Evolutionary conservation across 306 rosid genomes (phyloP), one percentile per base, ranked within the genome.

Genomic region (Fragaria ananassa): DNA sequence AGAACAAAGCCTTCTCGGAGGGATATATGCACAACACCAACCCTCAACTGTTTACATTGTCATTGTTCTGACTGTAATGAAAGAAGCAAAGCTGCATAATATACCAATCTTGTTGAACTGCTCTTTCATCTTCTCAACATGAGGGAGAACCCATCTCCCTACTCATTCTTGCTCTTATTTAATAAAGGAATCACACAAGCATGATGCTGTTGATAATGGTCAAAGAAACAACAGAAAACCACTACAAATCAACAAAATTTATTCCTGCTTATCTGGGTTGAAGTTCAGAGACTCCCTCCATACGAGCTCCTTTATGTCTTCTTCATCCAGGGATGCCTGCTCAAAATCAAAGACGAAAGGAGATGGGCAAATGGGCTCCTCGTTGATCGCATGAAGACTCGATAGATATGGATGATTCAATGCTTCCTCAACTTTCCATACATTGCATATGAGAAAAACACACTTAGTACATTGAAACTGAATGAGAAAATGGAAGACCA

Each of bases 361-460:
- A 76, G 89, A 84, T 37, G 90, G 89, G 85, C 97, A 89, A 80
- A 76, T 83, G 15, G 98, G 98, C 88, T 95, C 98, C 86, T 95
- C 98, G 4, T 95, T 95, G 88, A 95, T 90, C 88, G 92, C 97
- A 60, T 95, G 98, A 72, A 95, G 97, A 82, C 97, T 87, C 53
- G 90, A 76, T 84, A 95, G 62, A 72, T 86, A 92, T 50, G 98
- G 98, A 81, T 95, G 98, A 79, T 88, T 90, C 83, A 95, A 80
- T 41, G 97, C 98, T 82, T 88, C 97, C 81, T 89, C 98, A 15
- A 95, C 98, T 95, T 76, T 66, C 18, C n/a, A 27, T 58, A 51
- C 67, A 84, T 66, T 35, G 74, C 74, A 51, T 68, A 50, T 25
- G 63, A 71, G 77, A 15, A 18, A 12, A 19, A 75, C 23, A 74